Evolutionary conservation across 345 rosid species (phyloP), one percentile per base, ranked within the genome.

Genomic region (Passiflora organensis): DNA sequence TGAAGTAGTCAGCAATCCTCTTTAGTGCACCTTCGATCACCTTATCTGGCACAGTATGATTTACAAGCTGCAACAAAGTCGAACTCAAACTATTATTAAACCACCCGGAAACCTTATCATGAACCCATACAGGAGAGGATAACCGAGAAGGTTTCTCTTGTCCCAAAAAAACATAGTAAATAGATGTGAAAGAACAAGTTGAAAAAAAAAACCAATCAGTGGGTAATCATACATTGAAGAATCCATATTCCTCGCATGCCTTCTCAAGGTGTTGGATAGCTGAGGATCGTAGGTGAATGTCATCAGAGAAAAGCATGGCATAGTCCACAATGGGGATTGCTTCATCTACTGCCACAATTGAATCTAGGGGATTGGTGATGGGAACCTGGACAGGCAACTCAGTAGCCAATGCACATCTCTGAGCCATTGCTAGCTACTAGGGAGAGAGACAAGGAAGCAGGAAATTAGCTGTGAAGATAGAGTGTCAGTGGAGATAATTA

Each of bases 311-410:
- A 6, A 73, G 67, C 70, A 48, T 43, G 37, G 42, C n/a, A 53
- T 64, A 73, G 28, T 73, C 70, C 12, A 73, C 19, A 13, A 59
- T 73, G 2, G 78, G 78, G 43, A 65, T 41, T 56, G 60, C 67
- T 16, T 56, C 59, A 4, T 25, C 54, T 0, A 59, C 37, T 36
- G 45, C 55, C 37, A 10, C 5, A 38, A 15, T 34, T 32, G 44
- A 13, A 5, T 53, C 57, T n/a, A 36, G 2, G 17, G 44, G 41
- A 34, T 24, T 28, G 18, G 16, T 19, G n/a, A n/a, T n/a, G n/a
- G n/a, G n/a, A n/a, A n/a, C n/a, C n/a, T n/a, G n/a, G n/a, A n/a
- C n/a, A n/a, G n/a, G n/a, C n/a, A n/a, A n/a, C n/a, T n/a, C n/a
- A n/a, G n/a, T n/a, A n/a, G n/a, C n/a, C n/a, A n/a, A n/a, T n/a